Conservation (phyloP, 192 early-diverging fungal species). For the Entrophospora sp. region DNA sequence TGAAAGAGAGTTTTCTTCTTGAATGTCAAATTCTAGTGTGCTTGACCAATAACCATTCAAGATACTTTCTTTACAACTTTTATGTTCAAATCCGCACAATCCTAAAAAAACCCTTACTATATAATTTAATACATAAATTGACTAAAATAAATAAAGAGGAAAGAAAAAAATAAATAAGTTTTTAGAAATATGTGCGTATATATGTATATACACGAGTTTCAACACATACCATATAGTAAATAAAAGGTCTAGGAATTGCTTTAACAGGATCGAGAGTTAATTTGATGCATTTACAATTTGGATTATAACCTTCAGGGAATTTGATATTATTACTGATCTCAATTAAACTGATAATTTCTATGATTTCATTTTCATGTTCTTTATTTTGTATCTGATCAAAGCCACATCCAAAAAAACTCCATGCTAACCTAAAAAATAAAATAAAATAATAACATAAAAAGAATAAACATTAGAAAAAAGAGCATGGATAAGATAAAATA, state of each 20-base stretch:
- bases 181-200: no score
- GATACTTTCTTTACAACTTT: neutral
- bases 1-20: neutral
- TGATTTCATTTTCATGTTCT: constrained; percentile 31
- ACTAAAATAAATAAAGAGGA: no score
- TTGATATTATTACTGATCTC: constrained; percentile 29
- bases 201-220: neutral
- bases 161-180: constrained; percentile 17
- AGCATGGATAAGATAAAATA: neutral
- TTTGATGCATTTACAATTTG: constrained; percentile 41
- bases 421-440: constrained; percentile 40
- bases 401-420: constrained; percentile 40
- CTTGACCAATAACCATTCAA: constrained; percentile 15
- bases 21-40: constrained; percentile 7
- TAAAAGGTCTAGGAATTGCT: constrained; percentile 45
- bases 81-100: constrained; percentile 13
- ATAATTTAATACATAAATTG: neutral
- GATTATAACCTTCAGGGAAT: constrained; percentile 36
- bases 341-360: constrained; percentile 27
- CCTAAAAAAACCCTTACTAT: neutral
- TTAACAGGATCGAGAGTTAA: constrained; percentile 46
- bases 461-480: neutral
- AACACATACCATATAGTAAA: constrained; percentile 41
- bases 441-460: neutral
- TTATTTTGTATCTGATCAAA: constrained; percentile 28